Evolutionary conservation across 2,329 filamentous ascomycete species (phyloP).

Genomic region (Epichloe festucae): DNA sequence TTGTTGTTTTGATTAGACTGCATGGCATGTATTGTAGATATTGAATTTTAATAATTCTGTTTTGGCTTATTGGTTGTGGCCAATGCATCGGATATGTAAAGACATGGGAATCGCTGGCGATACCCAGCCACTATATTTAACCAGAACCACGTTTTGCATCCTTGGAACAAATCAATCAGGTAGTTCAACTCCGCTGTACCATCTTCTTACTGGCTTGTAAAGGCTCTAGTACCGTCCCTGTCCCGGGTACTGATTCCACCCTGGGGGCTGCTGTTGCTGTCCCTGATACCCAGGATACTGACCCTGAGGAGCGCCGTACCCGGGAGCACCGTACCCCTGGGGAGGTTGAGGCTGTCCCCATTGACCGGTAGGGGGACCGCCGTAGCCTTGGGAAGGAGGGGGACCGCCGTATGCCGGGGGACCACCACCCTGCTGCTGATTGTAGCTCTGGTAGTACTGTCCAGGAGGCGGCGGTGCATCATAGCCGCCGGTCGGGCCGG

Average conservation of each 20-base stretch:
- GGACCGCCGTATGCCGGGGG: constrained; percentile 10
- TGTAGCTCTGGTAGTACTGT: constrained; percentile 21
- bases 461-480: constrained; percentile 21
- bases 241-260: constrained; percentile 26
- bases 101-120: no score
- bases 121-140: no score
- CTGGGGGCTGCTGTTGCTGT: constrained; percentile 13
- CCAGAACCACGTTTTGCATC: no score
- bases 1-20: no score
- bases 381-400: constrained; percentile 10
- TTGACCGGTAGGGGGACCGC: constrained; percentile 10
- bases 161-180: no score
- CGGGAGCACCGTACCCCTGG: constrained; percentile 9
- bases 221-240: constrained; percentile 15
- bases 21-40: no score
- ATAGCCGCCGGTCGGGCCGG: constrained; percentile 14
- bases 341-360: constrained; percentile 8
- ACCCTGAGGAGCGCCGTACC: constrained; percentile 12
- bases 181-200: no score
- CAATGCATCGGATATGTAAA: no score
- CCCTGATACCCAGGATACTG: constrained; percentile 14
- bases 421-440: constrained; percentile 8
- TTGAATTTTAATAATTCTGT: no score
- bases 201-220: no score
- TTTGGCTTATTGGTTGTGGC: no score